phyloP scores from a whole-genome alignment of 768 basidiomycete species.

The Phanerodontia chrysosporium region DNA sequence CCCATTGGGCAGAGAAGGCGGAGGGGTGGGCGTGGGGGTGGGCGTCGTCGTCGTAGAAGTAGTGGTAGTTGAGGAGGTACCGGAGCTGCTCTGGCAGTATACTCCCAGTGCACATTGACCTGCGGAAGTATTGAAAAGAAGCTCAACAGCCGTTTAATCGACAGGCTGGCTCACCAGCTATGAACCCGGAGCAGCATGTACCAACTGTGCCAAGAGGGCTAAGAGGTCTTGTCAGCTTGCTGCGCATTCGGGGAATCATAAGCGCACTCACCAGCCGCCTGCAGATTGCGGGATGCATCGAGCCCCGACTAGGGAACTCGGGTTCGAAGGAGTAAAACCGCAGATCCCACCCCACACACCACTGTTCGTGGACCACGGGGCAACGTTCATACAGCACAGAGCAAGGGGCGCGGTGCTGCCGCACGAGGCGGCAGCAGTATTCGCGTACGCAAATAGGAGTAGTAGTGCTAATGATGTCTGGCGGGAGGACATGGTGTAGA shows the following conservation, averaged over 20 bases:
- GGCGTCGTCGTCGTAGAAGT: no score
- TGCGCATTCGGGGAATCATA: no score
- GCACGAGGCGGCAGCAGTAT: not conserved
- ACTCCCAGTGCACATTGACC: constrained; percentile 7
- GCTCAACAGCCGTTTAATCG: not conserved
- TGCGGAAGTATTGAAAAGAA: not conserved
- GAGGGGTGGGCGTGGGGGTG: no score
- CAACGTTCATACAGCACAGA: not conserved
- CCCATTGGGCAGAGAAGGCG: no score
- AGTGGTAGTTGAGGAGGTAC: no score
- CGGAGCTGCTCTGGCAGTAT: constrained; percentile 1
- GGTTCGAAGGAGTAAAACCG: constrained; percentile 9
- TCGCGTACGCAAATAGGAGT: no score
- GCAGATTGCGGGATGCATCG: not conserved
- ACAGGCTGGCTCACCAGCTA: not conserved
- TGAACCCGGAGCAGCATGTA: constrained; percentile 1
- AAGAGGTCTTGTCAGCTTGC: not conserved
- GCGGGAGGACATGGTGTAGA: no score
- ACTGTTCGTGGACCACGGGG: constrained; percentile 5
- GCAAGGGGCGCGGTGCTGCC: not conserved
- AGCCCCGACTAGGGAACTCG: constrained; percentile 8
- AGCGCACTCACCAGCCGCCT: not conserved
- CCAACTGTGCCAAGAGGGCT: constrained; percentile 4
- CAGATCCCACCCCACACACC: constrained; percentile 11
- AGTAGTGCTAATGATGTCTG: no score